phyloP scores from a whole-genome alignment of 2,329 filamentous ascomycete species.

The Thielaviopsis euricoi region DNA sequence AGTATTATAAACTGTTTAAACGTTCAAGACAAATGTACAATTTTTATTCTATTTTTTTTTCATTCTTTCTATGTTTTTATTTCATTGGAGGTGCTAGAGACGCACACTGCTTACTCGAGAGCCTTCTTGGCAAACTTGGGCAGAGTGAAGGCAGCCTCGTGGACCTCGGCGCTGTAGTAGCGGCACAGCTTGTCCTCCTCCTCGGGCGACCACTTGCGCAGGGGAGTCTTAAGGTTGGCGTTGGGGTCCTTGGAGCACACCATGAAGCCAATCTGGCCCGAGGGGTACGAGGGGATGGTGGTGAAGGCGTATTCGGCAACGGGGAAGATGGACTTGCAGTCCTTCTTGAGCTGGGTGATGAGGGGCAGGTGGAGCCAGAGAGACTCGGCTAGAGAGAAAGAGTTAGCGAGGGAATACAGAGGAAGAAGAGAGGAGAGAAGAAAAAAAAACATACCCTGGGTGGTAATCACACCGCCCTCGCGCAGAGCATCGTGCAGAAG shows the following conservation, averaged over 20 bases:
- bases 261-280: conserved; percentile 99
- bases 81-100: background rate
- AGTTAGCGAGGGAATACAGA: background rate
- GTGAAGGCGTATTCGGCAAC: conserved; percentile 97
- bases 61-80: background rate
- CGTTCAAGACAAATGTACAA: no score
- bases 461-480: conserved; percentile 95
- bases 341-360: conserved; percentile 89
- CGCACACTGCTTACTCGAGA: conserved; percentile 31
- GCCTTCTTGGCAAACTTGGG: conserved; percentile 84
- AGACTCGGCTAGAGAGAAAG: conserved; percentile 61
- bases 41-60: background rate
- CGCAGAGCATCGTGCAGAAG: conserved; percentile 77
- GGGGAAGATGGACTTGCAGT: conserved; percentile 93
- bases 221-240: conserved; percentile 68
- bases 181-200: conserved; percentile 86
- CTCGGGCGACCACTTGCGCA: conserved; percentile 66
- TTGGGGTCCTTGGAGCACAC: conserved; percentile 90
- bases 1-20: no score
- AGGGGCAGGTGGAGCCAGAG: conserved; percentile 95
- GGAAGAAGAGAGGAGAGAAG: background rate
- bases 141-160: conserved; percentile 84
- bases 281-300: conserved; percentile 97
- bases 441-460: conserved; percentile 89
- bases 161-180: conserved; percentile 96